phyloP scores from a whole-genome alignment of 495 filamentous ascomycete species.

The Podospora sp. region DNA sequence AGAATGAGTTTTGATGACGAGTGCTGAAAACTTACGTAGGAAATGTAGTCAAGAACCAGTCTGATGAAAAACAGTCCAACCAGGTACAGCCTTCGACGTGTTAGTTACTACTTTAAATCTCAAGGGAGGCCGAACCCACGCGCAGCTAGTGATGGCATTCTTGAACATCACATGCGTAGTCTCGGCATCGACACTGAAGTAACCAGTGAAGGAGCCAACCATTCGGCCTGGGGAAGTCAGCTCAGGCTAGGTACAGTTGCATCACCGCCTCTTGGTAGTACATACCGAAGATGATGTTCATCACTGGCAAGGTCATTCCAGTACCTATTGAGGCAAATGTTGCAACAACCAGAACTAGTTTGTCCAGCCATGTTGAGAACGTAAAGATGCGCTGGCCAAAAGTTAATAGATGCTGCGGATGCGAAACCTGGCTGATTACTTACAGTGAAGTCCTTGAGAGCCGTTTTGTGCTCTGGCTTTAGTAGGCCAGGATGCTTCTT shows the following conservation, averaged over 20 bases:
- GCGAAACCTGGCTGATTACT: neutral
- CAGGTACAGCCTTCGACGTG: conserved; percentile 51
- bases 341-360: conserved; percentile 41
- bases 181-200: conserved; percentile 26
- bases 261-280: neutral
- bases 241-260: neutral
- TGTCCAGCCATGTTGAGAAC: conserved; percentile 51
- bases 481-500: conserved; percentile 28
- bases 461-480: conserved; percentile 32
- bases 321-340: conserved; percentile 50
- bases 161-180: conserved; percentile 34
- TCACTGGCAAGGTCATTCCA: conserved; percentile 53
- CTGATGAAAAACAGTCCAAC: conserved; percentile 66
- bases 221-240: conserved; percentile 42
- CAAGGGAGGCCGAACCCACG: conserved; percentile 25
- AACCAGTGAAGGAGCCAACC: conserved; percentile 40
- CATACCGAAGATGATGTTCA: conserved; percentile 53
- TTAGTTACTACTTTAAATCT: neutral
- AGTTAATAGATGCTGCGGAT: conserved; percentile 16
- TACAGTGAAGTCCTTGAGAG: conserved; percentile 42
- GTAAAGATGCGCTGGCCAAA: conserved; percentile 49
- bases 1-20: neutral
- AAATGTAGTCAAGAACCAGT: conserved; percentile 58
- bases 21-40: conserved; percentile 47
- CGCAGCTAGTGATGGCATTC: conserved; percentile 35